Evolutionary conservation across 2,329 filamentous ascomycete species (phyloP).

Genomic region (Penicillium olsonii): DNA sequence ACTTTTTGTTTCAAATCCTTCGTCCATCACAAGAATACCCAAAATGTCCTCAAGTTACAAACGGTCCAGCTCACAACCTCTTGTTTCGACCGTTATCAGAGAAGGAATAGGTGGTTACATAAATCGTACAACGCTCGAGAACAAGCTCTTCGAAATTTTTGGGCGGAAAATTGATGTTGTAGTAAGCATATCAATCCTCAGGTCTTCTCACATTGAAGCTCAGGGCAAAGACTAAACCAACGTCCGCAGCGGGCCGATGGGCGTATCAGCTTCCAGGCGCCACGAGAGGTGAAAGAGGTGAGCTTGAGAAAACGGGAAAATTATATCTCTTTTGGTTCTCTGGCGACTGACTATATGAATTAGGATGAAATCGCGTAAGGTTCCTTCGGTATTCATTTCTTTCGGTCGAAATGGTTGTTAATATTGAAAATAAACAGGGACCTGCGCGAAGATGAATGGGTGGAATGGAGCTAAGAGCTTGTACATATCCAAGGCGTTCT

Average conservation of each 20-base stretch:
- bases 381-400: background rate
- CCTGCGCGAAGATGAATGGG: background rate
- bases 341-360: background rate
- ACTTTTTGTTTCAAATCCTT: background rate
- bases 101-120: slow-evolving; percentile 4
- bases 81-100: background rate
- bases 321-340: background rate
- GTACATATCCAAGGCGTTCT: background rate
- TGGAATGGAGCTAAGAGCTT: background rate
- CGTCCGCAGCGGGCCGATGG: background rate
- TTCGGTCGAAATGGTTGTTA: background rate
- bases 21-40: background rate
- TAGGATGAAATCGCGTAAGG: background rate
- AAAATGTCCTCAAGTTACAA: background rate
- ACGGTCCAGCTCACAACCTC: background rate
- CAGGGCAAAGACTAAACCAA: background rate
- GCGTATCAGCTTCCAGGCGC: background rate
- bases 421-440: background rate
- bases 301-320: background rate
- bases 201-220: background rate
- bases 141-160: background rate
- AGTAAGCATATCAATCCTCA: background rate
- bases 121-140: background rate
- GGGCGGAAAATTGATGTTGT: background rate
- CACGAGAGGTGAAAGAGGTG: background rate